Evolutionary conservation across 2,329 filamentous ascomycete genomes (phyloP).

Genomic region (Verticillium tricorpus): DNA sequence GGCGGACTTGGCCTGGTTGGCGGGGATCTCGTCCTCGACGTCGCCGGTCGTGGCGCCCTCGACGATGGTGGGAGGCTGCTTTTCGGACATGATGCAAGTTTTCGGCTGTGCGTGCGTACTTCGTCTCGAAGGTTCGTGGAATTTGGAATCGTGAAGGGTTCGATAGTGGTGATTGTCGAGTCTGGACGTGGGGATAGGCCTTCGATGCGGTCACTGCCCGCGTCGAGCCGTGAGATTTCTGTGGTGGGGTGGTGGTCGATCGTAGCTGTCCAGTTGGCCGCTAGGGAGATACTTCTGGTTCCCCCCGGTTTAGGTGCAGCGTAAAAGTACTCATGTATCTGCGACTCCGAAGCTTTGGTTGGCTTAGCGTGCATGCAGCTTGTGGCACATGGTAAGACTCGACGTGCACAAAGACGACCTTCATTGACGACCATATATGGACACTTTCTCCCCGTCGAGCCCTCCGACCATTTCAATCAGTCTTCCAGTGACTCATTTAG

Average conservation of each 20-base stretch:
- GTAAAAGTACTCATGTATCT: neutral
- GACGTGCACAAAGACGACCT: neutral
- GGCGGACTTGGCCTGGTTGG: constrained; percentile 54
- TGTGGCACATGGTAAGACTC: neutral
- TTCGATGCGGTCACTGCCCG: neutral
- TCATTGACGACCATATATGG: neutral
- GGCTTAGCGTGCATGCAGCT: neutral
- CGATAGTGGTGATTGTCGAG: neutral
- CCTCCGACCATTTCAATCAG: neutral
- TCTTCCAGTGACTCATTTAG: neutral
- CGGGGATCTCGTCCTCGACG: constrained; percentile 50
- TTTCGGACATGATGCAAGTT: constrained; percentile 49
- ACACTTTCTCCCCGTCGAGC: neutral
- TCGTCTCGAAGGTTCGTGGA: neutral
- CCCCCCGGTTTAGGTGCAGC: neutral
- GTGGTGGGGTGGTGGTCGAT: neutral
- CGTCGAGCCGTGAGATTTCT: constrained; percentile 1
- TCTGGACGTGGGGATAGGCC: neutral
- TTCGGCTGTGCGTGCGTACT: neutral
- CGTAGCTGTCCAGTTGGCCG: neutral
- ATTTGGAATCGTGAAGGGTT: neutral
- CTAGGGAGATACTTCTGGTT: neutral
- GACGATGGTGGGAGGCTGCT: constrained; percentile 52
- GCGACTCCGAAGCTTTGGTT: neutral
- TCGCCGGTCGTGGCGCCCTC: constrained; percentile 58